A percentile compares a stretch with the other conserved stretches of the same genome.
These are phyloP conservation scores for Amanita polypyramis DNA, from an alignment of 768 basidiomycete genomes.

Conservation along the genomic window DNA sequence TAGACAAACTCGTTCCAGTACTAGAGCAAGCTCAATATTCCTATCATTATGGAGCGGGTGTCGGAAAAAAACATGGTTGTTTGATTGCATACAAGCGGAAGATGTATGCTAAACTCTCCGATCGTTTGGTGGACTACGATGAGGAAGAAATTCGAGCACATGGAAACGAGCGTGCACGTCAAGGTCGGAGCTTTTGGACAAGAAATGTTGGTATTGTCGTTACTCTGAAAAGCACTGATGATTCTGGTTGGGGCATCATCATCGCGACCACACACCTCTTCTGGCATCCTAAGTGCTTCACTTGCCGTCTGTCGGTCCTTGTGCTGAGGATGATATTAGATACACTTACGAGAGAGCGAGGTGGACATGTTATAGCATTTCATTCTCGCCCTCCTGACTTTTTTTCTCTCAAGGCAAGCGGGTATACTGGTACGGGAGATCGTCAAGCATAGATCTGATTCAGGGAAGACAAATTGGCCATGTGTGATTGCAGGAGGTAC, in stretches of 20 bases:
- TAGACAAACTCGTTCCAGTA: conserved; percentile 60
- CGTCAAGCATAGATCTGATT: conserved; percentile 37
- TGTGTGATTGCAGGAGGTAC: conserved; percentile 78
- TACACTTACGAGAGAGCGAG: conserved; percentile 81
- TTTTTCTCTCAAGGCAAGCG: conserved; percentile 48
- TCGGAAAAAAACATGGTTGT: conserved; percentile 76
- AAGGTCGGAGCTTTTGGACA: conserved; percentile 57
- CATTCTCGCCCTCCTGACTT: neutral
- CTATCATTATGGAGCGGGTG: conserved; percentile 57
- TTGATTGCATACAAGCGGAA: conserved; percentile 63
- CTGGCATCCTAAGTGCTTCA: conserved; percentile 79
- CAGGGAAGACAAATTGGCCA: conserved; percentile 50
- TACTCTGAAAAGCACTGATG: conserved; percentile 39
- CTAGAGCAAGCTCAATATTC: conserved; percentile 58
- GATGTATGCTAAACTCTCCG: conserved; percentile 34
- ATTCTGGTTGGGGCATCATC: conserved; percentile 45
- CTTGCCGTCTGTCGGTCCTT: neutral
- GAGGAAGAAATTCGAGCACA: conserved; percentile 38
- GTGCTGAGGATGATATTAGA: conserved; percentile 21
- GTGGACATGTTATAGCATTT: conserved; percentile 20
- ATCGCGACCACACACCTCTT: conserved; percentile 89
- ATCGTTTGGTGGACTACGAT: conserved; percentile 59
- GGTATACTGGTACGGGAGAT: conserved; percentile 65
- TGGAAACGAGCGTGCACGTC: conserved; percentile 23
- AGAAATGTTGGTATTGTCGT: conserved; percentile 76